phyloP scores from a whole-genome alignment of 768 basidiomycete genomes.

The Sporobolomyces roseus region DNA sequence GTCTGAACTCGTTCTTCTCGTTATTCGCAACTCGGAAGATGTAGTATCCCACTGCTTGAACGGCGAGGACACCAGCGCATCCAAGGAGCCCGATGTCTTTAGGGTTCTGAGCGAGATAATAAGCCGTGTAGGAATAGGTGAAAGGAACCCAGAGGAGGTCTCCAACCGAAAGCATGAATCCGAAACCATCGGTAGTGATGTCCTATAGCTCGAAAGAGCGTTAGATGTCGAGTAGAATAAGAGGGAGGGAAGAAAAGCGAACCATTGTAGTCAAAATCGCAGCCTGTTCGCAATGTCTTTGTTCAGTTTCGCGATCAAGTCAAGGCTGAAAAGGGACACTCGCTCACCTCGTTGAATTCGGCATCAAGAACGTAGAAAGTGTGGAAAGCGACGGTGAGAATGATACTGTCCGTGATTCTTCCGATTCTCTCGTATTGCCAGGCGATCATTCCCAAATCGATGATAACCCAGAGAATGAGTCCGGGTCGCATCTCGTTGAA shows the following conservation, averaged over 20 bases:
- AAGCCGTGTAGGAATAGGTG: slow-evolving; percentile 85
- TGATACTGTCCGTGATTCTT: slow-evolving; percentile 75
- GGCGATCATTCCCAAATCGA: slow-evolving; percentile 86
- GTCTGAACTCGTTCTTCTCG: slow-evolving; percentile 94
- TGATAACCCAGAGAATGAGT: slow-evolving; percentile 82
- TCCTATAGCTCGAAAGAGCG: slow-evolving; percentile 51
- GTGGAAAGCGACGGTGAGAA: slow-evolving; percentile 81
- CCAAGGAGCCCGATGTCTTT: slow-evolving; percentile 66
- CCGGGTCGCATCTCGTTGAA: slow-evolving; percentile 79
- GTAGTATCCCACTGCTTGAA: slow-evolving; percentile 73
- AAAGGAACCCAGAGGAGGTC: slow-evolving; percentile 93
- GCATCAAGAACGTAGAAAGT: slow-evolving; percentile 78
- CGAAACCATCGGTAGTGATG: slow-evolving; percentile 94
- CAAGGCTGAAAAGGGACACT: slow-evolving; percentile 38
- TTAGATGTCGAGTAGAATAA: neutral
- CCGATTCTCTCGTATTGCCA: slow-evolving; percentile 68
- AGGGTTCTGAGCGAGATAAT: slow-evolving; percentile 86
- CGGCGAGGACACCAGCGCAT: slow-evolving; percentile 59
- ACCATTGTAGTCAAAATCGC: slow-evolving; percentile 85
- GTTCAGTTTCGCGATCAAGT: neutral
- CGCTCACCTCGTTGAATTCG: slow-evolving; percentile 78
- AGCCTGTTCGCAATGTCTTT: slow-evolving; percentile 54
- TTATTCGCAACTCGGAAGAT: slow-evolving; percentile 84
- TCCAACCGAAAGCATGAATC: slow-evolving; percentile 94
- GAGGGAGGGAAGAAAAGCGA: neutral